Evolutionary conservation across 768 basidiomycete species (phyloP).

Genomic region (Suillus clintonianus): DNA sequence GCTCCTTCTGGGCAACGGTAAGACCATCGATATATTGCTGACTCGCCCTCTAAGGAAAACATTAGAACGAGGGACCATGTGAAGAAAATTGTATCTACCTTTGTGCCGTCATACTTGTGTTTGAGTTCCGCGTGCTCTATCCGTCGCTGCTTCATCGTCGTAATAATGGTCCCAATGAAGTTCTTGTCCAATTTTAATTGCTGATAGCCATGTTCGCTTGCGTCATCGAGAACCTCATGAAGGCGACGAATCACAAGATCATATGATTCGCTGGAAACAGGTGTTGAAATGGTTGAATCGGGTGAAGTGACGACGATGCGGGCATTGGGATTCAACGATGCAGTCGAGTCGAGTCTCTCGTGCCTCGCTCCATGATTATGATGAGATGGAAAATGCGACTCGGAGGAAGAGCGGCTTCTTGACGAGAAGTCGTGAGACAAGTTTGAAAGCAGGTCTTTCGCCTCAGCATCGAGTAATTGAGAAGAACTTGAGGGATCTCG

Average conservation of each 20-base stretch:
- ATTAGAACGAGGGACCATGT: constrained; percentile 4
- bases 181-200: constrained; percentile 72
- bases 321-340: constrained; percentile 26
- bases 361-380: constrained; percentile 12
- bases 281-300: constrained; percentile 28
- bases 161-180: constrained; percentile 70
- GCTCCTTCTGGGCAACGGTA: constrained; percentile 90
- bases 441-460: constrained; percentile 14
- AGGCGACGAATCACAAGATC: constrained; percentile 53
- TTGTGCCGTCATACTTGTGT: constrained; percentile 79
- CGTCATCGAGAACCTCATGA: constrained; percentile 62
- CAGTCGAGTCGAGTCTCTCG: constrained; percentile 28
- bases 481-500: not conserved
- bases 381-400: constrained; percentile 25
- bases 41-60: constrained; percentile 70
- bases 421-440: constrained; percentile 14
- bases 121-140: constrained; percentile 66
- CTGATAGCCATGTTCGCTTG: constrained; percentile 57
- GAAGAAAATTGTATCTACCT: constrained; percentile 53
- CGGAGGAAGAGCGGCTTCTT: constrained; percentile 33
- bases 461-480: constrained; percentile 8
- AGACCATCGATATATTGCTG: constrained; percentile 92
- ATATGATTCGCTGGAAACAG: constrained; percentile 34
- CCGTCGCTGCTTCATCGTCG: constrained; percentile 64
- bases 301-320: constrained; percentile 51